Conservation (phyloP, 345 rosid genomes). For the Barbarea vulgaris region DNA sequence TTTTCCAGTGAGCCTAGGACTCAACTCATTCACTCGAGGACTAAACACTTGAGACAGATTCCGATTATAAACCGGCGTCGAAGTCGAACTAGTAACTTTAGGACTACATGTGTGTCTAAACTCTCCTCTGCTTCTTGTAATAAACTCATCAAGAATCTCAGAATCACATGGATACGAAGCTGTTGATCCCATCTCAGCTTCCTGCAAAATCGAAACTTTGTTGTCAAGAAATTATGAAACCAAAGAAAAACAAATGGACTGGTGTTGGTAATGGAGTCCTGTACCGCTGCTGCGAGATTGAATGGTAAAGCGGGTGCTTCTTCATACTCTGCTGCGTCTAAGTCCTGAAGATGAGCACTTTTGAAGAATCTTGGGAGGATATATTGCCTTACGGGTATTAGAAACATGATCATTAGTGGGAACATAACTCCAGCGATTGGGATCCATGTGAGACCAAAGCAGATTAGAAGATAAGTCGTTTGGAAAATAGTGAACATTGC, state of each 20-base stretch:
- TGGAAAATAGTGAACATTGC: constrained; percentile 83
- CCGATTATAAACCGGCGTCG: constrained; percentile 65
- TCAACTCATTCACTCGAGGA: constrained; percentile 70
- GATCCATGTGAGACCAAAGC: constrained; percentile 97
- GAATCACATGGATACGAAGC: constrained; percentile 60
- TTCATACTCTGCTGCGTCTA: constrained; percentile 95
- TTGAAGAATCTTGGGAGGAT: constrained; percentile 86
- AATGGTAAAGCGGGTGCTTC: constrained; percentile 93
- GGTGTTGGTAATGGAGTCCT: not conserved
- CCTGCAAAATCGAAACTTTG: constrained; percentile 34
- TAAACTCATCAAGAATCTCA: constrained; percentile 77
- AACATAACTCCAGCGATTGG: constrained; percentile 95
- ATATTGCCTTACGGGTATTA: constrained; percentile 87
- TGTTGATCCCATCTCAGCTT: constrained; percentile 55
- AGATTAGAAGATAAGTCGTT: constrained; percentile 66
- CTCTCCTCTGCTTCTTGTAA: constrained; percentile 97
- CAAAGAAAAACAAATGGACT: not conserved
- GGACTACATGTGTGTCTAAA: constrained; percentile 75
- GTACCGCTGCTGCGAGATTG: constrained; percentile 45
- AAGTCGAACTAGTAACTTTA: constrained; percentile 66
- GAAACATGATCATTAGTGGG: constrained; percentile 91
- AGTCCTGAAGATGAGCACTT: constrained; percentile 81
- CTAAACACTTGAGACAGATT: constrained; percentile 48
- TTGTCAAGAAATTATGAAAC: not conserved
- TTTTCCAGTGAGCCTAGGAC: constrained; percentile 52